A percentile compares a stretch with the other conserved stretches of the same genome.
Conservation (phyloP, 345 rosid genomes). For the Corchorus olitorius region DNA sequence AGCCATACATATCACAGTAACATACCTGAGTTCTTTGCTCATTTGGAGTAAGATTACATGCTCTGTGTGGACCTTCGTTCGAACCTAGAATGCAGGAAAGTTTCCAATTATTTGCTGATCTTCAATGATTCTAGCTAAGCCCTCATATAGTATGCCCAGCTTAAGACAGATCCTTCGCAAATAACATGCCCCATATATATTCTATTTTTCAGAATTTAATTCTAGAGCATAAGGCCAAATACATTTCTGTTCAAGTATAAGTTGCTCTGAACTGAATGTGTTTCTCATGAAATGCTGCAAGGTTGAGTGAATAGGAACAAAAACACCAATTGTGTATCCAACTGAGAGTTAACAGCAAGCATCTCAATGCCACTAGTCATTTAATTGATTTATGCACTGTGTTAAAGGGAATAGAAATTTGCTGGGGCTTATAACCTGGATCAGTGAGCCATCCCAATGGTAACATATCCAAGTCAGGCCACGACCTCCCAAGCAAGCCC, state of each 20-base stretch:
- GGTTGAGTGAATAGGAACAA: not conserved
- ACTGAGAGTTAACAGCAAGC: constrained; percentile 12
- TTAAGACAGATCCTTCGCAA: not conserved
- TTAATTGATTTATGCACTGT: not conserved
- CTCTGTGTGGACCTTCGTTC: constrained; percentile 80
- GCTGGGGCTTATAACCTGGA: constrained; percentile 49
- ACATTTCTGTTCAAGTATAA: not conserved
- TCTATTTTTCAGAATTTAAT: not conserved
- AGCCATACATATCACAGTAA: constrained; percentile 3
- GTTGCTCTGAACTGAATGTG: not conserved
- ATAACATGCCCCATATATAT: not conserved
- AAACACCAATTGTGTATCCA: not conserved
- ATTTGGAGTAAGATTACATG: constrained; percentile 52
- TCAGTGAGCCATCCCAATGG: constrained; percentile 94
- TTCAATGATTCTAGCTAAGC: constrained; percentile 1
- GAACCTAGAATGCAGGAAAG: constrained; percentile 45
- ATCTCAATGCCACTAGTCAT: constrained; percentile 1
- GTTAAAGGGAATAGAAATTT: constrained; percentile 12
- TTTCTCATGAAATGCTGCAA: not conserved
- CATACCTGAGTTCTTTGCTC: constrained; percentile 86
- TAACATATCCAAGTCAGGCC: constrained; percentile 95
- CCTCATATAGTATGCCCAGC: constrained; percentile 8
- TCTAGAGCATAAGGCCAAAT: not conserved
- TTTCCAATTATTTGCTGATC: constrained; percentile 15
- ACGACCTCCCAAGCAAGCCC: constrained; percentile 74